Evolutionary conservation across 2,329 filamentous ascomycete genomes (phyloP).

Genomic region (Graphilbum ipis-grandicollis): DNA sequence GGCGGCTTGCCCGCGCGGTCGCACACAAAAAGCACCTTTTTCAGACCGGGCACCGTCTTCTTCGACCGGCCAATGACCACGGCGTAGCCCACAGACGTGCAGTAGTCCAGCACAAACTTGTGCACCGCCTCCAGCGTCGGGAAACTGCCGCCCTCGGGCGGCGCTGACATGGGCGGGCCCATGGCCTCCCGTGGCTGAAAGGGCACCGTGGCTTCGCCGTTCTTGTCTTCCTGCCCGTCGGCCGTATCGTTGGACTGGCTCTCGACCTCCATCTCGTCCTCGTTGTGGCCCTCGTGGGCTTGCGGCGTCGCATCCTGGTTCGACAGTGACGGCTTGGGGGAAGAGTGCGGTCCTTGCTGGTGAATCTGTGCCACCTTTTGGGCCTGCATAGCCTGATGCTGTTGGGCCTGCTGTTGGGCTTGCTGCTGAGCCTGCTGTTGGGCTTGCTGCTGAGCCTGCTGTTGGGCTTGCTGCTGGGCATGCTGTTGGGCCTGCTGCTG

Average conservation of each 20-base stretch:
- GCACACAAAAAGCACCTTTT: constrained; percentile 51
- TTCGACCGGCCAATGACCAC: constrained; percentile 52
- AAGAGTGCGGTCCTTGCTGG: constrained; percentile 9
- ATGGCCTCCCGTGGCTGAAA: constrained; percentile 36
- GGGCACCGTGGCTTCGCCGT: constrained; percentile 15
- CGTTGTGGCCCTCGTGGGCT: constrained; percentile 19
- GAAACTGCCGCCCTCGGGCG: constrained; percentile 46
- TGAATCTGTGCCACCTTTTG: constrained; percentile 13
- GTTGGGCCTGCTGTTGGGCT: constrained; percentile 5
- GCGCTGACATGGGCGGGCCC: constrained; percentile 43
- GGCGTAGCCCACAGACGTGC: constrained; percentile 49
- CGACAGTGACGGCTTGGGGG: constrained; percentile 6
- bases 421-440: constrained; percentile 5
- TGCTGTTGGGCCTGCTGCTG: constrained; percentile 1
- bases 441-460: constrained; percentile 1
- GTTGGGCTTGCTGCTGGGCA: too few relatives aligned
- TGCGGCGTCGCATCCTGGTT: constrained; percentile 13
- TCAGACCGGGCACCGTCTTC: constrained; percentile 48
- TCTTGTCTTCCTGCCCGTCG: constrained; percentile 20
- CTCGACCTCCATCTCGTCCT: constrained; percentile 36
- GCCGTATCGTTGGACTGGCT: constrained; percentile 9
- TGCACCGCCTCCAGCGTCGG: constrained; percentile 47
- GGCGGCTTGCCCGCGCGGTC: constrained; percentile 47
- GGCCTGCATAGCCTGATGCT: constrained; percentile 11
- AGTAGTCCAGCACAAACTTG: constrained; percentile 45